These are phyloP conservation scores for Cladosporium halotolerans DNA, from an alignment of 2,329 filamentous ascomycete genomes.

Conservation along the genomic window DNA sequence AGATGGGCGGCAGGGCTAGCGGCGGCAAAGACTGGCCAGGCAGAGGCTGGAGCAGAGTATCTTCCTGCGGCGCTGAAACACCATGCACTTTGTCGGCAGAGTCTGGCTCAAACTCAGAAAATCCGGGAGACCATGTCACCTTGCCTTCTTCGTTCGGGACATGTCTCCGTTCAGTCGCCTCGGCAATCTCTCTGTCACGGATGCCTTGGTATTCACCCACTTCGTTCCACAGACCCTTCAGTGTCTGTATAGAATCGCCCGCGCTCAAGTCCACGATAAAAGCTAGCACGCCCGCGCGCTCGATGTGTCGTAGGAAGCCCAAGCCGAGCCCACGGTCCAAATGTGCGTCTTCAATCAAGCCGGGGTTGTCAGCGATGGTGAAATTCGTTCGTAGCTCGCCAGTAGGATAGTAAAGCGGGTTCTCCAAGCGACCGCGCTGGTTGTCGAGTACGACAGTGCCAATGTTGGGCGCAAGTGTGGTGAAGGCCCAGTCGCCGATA, in stretches of 20 bases:
- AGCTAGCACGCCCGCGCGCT: conserved; percentile 84
- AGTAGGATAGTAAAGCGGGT: conserved; percentile 22
- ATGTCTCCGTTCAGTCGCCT: conserved; percentile 53
- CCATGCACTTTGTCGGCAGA: conserved; percentile 9
- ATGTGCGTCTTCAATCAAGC: conserved; percentile 86
- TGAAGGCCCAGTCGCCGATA: conserved; percentile 94
- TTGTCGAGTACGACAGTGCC: conserved; percentile 92
- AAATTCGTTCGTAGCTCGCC: conserved; percentile 65
- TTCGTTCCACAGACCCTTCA: conserved; percentile 83
- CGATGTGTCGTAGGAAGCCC: conserved; percentile 87
- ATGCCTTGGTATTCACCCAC: conserved; percentile 81
- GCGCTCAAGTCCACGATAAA: conserved; percentile 85
- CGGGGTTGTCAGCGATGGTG: conserved; percentile 92
- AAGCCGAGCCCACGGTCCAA: conserved; percentile 86
- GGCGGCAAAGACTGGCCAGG: conserved; percentile 35
- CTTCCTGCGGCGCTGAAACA: conserved; percentile 16
- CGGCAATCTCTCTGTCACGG: conserved; percentile 63
- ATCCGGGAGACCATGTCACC: conserved; percentile 42
- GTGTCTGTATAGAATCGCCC: conserved; percentile 69
- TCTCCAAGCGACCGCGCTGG: conserved; percentile 58
- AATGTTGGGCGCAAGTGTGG: conserved; percentile 89
- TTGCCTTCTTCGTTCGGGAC: conserved; percentile 40
- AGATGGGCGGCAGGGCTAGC: conserved; percentile 61
- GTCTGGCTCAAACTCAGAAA: background rate
- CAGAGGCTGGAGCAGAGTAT: conserved; percentile 20